Evolutionary conservation across 768 basidiomycete species (phyloP).

Genomic region (Leucosporidium creatinivorum): DNA sequence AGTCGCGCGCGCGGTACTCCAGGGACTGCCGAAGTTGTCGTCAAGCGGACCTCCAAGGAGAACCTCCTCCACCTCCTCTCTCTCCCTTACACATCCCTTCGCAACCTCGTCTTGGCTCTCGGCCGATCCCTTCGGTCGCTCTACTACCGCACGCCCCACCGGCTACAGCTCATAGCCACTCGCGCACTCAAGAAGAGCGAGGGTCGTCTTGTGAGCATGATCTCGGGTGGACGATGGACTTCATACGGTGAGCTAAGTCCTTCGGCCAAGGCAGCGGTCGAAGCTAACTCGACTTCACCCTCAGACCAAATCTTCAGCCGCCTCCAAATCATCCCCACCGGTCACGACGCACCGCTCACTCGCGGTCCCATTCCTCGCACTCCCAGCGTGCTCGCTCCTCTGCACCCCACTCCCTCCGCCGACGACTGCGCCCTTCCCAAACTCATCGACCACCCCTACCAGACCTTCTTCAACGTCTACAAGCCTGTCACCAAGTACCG

Average conservation of each 20-base stretch:
- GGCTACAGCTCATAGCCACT: background rate
- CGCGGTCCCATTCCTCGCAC: conserved; percentile 7
- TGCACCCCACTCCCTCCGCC: conserved; percentile 10
- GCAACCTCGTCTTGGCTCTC: conserved; percentile 41
- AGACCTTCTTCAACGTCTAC: conserved; percentile 81
- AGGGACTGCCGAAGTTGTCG: background rate
- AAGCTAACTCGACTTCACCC: background rate
- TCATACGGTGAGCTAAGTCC: conserved; percentile 17
- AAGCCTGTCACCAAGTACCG: conserved; percentile 81
- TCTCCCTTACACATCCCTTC: conserved; percentile 42
- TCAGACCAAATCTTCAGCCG: conserved; percentile 62
- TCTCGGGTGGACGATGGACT: conserved; percentile 23
- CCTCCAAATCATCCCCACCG: conserved; percentile 64
- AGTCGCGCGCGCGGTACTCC: conserved; percentile 51
- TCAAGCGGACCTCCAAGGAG: background rate
- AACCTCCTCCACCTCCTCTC: conserved; percentile 38
- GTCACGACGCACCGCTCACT: conserved; percentile 51
- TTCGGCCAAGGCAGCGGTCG: background rate
- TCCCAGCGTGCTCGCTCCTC: conserved; percentile 37
- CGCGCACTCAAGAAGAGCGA: conserved; percentile 7
- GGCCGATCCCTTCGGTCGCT: conserved; percentile 47
- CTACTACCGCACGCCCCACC: background rate
- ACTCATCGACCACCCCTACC: conserved; percentile 54
- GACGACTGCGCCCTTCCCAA: conserved; percentile 16
- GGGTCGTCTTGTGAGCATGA: conserved; percentile 11